Evolutionary conservation across 306 rosid genomes (phyloP).

Genomic region (Prunus kanzakura): DNA sequence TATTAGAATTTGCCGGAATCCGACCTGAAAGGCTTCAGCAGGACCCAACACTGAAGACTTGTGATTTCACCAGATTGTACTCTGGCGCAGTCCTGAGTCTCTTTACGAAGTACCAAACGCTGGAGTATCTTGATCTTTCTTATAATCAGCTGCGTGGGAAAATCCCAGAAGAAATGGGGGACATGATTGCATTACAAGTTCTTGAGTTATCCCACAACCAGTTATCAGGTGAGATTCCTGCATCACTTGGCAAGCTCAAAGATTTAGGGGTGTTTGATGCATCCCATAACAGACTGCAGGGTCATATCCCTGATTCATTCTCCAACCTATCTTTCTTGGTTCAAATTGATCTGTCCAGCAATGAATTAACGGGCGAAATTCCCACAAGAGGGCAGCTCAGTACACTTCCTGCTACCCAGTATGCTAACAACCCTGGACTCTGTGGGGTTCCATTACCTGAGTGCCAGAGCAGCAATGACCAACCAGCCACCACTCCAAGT

Average conservation of each 20-base stretch:
- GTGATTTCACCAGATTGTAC: conserved; percentile 84
- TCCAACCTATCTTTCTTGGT: conserved; percentile 87
- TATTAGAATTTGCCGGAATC: conserved; percentile 85
- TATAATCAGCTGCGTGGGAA: conserved; percentile 84
- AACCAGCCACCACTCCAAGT: conserved; percentile 36
- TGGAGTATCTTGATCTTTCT: conserved; percentile 95
- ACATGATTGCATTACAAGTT: conserved; percentile 92
- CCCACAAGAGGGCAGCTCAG: conserved; percentile 90
- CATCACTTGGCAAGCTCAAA: conserved; percentile 74
- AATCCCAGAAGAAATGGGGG: conserved; percentile 87
- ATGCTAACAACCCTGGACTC: conserved; percentile 89
- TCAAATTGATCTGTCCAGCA: conserved; percentile 85
- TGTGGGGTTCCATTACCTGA: conserved; percentile 91
- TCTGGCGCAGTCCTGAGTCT: conserved; percentile 86
- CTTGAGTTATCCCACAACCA: conserved; percentile 90
- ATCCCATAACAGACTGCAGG: conserved; percentile 83
- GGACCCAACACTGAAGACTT: conserved; percentile 76
- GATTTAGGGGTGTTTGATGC: conserved; percentile 93
- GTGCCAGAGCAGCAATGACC: conserved; percentile 50
- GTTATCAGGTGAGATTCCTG: conserved; percentile 89
- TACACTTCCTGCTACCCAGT: conserved; percentile 88
- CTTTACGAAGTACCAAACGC: conserved; percentile 84
- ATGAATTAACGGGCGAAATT: conserved; percentile 85
- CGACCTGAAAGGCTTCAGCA: conserved; percentile 81
- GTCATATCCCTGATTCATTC: conserved; percentile 91